Evolutionary conservation across 2,329 filamentous ascomycete species (phyloP).

Genomic region (Sporothrix mexicana): DNA sequence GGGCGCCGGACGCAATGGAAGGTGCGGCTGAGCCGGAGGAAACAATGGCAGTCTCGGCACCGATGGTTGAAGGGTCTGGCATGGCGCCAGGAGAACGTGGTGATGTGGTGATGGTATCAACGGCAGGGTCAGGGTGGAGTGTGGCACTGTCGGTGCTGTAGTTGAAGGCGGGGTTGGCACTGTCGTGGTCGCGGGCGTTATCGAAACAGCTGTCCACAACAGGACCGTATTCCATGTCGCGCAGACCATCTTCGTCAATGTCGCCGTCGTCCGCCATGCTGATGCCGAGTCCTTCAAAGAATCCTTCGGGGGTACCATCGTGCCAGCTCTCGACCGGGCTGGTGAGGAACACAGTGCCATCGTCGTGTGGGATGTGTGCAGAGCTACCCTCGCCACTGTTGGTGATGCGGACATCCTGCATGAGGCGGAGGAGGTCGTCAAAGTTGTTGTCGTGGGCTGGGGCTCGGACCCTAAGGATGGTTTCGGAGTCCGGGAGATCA

Average conservation of each 20-base stretch:
- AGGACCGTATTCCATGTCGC: neutral
- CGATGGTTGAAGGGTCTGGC: neutral
- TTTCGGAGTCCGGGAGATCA: neutral
- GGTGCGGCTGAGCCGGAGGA: neutral
- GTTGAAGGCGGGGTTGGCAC: neutral
- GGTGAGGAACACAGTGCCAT: constrained; percentile 3
- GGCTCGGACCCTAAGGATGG: neutral
- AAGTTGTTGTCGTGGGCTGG: neutral
- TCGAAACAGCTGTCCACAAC: neutral
- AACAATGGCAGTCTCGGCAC: neutral
- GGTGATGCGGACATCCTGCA: constrained; percentile 1
- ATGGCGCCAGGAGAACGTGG: neutral
- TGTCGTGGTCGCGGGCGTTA: neutral
- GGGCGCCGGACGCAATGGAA: neutral
- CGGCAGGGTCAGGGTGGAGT: neutral
- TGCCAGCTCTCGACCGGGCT: neutral
- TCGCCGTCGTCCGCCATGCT: neutral
- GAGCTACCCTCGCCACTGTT: neutral
- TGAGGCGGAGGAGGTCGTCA: neutral
- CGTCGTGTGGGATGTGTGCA: neutral
- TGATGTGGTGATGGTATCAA: neutral
- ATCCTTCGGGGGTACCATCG: no score
- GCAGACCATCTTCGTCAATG: neutral
- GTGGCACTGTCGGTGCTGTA: neutral
- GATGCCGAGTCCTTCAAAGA: neutral